Conservation (phyloP, 805 yeast genomes). For the Limtongia smithiae region DNA sequence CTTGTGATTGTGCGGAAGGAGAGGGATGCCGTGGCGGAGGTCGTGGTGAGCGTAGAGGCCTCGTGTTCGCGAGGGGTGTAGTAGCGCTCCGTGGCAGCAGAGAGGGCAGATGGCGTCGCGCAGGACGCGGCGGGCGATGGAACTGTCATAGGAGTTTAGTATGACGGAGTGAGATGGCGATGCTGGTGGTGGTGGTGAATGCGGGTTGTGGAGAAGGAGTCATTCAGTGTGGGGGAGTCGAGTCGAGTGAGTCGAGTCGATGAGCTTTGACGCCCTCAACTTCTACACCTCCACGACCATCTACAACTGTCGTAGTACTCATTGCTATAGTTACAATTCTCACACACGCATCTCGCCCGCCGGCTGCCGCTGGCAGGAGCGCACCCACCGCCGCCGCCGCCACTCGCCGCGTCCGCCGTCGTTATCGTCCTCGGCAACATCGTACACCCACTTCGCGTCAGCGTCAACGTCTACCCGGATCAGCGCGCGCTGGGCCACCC, state of each 20-base stretch:
- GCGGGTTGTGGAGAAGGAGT: no score
- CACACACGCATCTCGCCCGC: no score
- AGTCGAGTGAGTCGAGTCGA: no score
- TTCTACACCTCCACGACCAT: no score
- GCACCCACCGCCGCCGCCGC: slow-evolving; percentile 42
- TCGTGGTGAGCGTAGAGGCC: not conserved
- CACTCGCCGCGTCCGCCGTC: slow-evolving; percentile 39
- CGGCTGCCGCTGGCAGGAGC: slow-evolving; percentile 35
- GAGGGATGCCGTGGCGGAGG: not conserved
- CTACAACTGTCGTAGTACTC: no score
- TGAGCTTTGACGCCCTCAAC: no score
- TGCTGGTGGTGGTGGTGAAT: no score
- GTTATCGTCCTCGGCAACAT: slow-evolving; percentile 28
- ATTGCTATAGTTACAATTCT: no score
- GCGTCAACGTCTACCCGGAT: slow-evolving; percentile 32
- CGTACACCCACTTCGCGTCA: slow-evolving; percentile 42
- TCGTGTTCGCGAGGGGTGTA: slow-evolving; percentile 5
- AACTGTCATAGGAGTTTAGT: no score
- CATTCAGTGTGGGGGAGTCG: no score
- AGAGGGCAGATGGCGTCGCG: not conserved
- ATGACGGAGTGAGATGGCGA: no score
- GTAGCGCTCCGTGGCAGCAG: slow-evolving; percentile 4
- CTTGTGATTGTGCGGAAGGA: not conserved
- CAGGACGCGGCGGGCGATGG: no score
- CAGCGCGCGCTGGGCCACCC: slow-evolving; percentile 50